Percentiles rank a stretch among this genome's conserved stretches.
Evolutionary conservation across 2,329 filamentous ascomycete genomes (phyloP).

Genomic region (Aspergillus spinulosporus): DNA sequence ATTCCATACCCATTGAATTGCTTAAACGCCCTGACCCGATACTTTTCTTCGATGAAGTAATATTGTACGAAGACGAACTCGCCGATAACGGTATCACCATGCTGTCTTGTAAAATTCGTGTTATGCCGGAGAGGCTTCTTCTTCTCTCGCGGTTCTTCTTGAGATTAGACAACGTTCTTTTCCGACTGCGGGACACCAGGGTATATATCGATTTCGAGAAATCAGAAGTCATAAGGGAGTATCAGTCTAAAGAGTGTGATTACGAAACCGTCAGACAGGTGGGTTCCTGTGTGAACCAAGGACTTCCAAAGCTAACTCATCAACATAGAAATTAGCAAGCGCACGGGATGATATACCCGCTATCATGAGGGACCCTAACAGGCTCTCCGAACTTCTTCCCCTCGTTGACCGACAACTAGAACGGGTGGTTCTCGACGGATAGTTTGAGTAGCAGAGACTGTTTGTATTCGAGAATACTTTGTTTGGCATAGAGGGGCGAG

Average conservation of each 20-base stretch:
- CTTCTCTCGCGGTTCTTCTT: conserved; percentile 86
- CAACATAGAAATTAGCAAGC: conserved; percentile 50
- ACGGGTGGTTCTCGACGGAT: conserved; percentile 37
- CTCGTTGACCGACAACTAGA: conserved; percentile 70
- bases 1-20: conserved; percentile 77
- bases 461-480: background rate
- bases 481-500: background rate
- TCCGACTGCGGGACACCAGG: conserved; percentile 84
- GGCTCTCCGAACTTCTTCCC: conserved; percentile 67
- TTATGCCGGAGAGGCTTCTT: conserved; percentile 86
- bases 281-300: conserved; percentile 31
- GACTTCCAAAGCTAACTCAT: background rate
- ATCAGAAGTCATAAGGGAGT: conserved; percentile 80
- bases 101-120: conserved; percentile 84
- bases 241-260: conserved; percentile 78
- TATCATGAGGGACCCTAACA: conserved; percentile 76
- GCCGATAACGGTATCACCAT: conserved; percentile 96
- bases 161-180: conserved; percentile 84
- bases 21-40: conserved; percentile 90
- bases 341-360: conserved; percentile 72
- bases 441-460: background rate
- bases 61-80: conserved; percentile 95
- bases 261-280: conserved; percentile 76
- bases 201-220: conserved; percentile 86
- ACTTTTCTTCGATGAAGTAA: conserved; percentile 92